Conservation (phyloP, 192 early-diverging fungal species). For the Mortierella claussenii region DNA sequence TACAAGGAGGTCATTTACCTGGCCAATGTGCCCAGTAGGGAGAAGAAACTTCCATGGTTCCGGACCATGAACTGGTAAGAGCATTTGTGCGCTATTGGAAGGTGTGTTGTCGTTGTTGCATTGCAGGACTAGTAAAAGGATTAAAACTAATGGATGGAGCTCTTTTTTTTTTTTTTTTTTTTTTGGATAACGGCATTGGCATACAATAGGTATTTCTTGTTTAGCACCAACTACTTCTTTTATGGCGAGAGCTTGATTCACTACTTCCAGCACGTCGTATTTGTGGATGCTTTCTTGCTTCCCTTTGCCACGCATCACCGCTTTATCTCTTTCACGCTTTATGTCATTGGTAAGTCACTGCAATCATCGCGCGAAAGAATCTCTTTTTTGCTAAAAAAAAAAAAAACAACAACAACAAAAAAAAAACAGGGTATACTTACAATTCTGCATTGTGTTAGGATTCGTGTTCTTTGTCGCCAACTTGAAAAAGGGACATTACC, state of each 20-base stretch:
- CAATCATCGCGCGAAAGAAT: too few species aligned
- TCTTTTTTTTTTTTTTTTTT: not conserved
- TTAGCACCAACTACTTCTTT: constrained; percentile 91
- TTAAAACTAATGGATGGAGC: not conserved
- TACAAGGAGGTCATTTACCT: constrained; percentile 94
- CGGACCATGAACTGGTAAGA: constrained; percentile 85
- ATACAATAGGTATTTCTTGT: constrained; percentile 84
- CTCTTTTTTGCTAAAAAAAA: too few species aligned
- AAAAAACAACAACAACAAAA: too few species aligned
- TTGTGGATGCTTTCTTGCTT: constrained; percentile 86
- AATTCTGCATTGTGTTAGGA: constrained; percentile 33
- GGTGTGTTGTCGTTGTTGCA: not conserved
- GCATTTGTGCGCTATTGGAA: not conserved
- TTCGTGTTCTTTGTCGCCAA: constrained; percentile 96
- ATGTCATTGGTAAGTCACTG: constrained; percentile 73
- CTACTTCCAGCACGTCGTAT: constrained; percentile 84
- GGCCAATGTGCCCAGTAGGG: constrained; percentile 81
- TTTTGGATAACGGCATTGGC: not conserved
- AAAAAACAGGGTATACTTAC: too few species aligned
- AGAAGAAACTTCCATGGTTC: constrained; percentile 90
- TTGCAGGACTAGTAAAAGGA: not conserved
- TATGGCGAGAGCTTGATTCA: constrained; percentile 95
- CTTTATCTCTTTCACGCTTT: constrained; percentile 93
- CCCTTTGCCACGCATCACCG: constrained; percentile 92
- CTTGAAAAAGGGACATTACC: constrained; percentile 92